A percentile compares a stretch with the other conserved stretches of the same genome.
phyloP scores from a whole-genome alignment of 2,329 filamentous ascomycete genomes.

The Paraphaeosphaeria minitans region DNA sequence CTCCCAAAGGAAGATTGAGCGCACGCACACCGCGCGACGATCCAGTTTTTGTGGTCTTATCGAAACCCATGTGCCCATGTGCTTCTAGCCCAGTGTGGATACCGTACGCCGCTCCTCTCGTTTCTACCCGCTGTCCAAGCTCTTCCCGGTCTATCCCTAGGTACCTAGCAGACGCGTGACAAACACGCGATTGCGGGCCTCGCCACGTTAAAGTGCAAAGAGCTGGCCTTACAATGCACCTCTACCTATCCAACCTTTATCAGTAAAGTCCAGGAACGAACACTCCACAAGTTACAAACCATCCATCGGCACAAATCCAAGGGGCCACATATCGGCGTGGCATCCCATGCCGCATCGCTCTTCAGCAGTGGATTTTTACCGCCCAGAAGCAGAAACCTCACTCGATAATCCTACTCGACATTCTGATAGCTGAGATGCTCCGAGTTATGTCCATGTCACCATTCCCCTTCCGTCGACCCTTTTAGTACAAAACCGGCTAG shows the following conservation, averaged over 20 bases:
- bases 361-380: background rate
- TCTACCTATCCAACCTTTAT: background rate
- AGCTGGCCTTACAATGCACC: background rate
- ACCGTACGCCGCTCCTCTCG: background rate
- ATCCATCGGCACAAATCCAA: background rate
- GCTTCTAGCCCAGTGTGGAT: conserved; percentile 1
- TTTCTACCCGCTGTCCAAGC: conserved; percentile 9
- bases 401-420: conserved; percentile 2
- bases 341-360: background rate
- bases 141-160: no score
- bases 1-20: background rate
- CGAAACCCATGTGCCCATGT: background rate
- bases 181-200: background rate
- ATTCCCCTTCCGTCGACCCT: background rate
- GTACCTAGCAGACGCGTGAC: background rate
- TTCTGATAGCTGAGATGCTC: conserved; percentile 3
- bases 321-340: background rate
- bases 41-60: background rate
- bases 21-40: background rate
- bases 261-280: background rate
- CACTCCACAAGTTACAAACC: background rate
- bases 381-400: background rate
- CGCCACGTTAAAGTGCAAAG: background rate
- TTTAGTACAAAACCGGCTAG: background rate
- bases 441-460: conserved; percentile 14